A percentile compares a stretch with the other conserved stretches of the same genome.
Conservation (phyloP, 371 early-diverging fungal species). For the Mortierella sp. region DNA sequence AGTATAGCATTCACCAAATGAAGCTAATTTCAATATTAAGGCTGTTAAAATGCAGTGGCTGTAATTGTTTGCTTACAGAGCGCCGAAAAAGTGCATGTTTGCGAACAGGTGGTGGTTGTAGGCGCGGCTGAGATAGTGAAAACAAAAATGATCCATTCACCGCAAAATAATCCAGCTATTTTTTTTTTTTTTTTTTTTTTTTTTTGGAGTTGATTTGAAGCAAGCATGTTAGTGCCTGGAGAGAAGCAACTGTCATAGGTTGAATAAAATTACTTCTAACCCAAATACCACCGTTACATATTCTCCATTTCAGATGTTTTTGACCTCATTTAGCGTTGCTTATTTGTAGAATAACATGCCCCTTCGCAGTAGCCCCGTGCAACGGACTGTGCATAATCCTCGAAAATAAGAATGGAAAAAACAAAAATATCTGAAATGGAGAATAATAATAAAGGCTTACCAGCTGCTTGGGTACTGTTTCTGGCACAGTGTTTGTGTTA, state of each 20-base stretch:
- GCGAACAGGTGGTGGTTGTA: conserved; percentile 21
- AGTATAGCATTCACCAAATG: conserved; percentile 22
- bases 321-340: too few species aligned
- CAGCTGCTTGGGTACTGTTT: conserved; percentile 62
- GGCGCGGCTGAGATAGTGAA: conserved; percentile 24
- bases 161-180: conserved; percentile 65
- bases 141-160: conserved; percentile 57
- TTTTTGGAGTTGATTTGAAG: conserved; percentile 45
- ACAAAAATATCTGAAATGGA: too few species aligned
- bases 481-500: conserved; percentile 55
- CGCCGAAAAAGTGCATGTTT: conserved; percentile 38
- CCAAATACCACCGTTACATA: background rate
- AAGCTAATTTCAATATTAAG: conserved; percentile 9
- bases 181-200: conserved; percentile 38
- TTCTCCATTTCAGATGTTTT: too few species aligned
- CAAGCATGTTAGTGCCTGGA: too few species aligned
- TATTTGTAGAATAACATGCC: too few species aligned
- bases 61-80: conserved; percentile 12
- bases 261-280: background rate
- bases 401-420: too few species aligned
- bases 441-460: conserved; percentile 48
- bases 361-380: too few species aligned
- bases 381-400: too few species aligned
- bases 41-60: background rate
- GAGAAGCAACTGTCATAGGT: too few species aligned